Evolutionary conservation across 805 yeast genomes (phyloP).

Genomic region (Candida pini): DNA sequence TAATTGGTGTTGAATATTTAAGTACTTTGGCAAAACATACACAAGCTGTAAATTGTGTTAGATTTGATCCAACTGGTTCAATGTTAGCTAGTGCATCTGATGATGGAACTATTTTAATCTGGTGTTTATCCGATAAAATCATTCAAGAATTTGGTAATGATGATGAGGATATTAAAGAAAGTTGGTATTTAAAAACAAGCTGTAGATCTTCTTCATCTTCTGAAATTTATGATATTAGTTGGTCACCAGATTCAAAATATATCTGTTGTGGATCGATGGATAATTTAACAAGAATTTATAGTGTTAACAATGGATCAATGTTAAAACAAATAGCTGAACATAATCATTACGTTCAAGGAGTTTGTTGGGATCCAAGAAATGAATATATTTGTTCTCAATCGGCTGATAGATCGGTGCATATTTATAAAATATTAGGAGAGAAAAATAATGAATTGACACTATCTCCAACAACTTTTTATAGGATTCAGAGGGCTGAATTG

Average conservation of each 20-base stretch:
- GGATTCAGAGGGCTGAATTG: constrained; percentile 52
- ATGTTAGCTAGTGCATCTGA: constrained; percentile 88
- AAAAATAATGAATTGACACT: constrained; percentile 25
- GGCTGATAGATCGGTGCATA: constrained; percentile 77
- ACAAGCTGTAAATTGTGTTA: constrained; percentile 88
- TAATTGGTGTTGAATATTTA: constrained; percentile 57
- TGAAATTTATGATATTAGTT: constrained; percentile 85
- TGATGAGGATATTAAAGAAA: constrained; percentile 56
- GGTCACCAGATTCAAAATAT: constrained; percentile 83
- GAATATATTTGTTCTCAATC: constrained; percentile 79
- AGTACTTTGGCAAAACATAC: constrained; percentile 83
- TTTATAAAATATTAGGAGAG: constrained; percentile 45
- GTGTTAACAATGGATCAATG: constrained; percentile 49
- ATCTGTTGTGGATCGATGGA: constrained; percentile 92
- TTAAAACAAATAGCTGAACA: constrained; percentile 65
- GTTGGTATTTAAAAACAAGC: constrained; percentile 64
- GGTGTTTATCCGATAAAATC: constrained; percentile 57
- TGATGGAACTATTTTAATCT: constrained; percentile 82
- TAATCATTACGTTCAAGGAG: constrained; percentile 90
- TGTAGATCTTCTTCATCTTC: constrained; percentile 45
- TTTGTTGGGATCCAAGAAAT: constrained; percentile 87
- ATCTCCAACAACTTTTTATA: constrained; percentile 39
- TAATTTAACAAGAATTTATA: constrained; percentile 67
- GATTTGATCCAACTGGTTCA: constrained; percentile 70
- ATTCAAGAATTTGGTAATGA: constrained; percentile 57